phyloP scores from a whole-genome alignment of 495 filamentous ascomycete species.

The Thermothielavioides terrestris region DNA sequence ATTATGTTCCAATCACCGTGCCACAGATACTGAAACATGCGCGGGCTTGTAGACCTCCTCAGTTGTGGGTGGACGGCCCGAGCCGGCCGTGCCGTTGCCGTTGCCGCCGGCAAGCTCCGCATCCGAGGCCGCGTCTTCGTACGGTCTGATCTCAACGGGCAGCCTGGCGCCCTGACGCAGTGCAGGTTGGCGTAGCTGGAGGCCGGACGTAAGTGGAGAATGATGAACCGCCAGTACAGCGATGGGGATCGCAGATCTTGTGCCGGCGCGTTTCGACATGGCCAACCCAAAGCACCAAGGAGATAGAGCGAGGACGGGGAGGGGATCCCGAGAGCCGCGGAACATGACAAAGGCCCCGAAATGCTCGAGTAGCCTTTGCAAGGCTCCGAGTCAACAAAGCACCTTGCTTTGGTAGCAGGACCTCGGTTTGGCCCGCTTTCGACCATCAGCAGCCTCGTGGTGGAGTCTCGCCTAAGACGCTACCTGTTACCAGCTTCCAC shows the following conservation, averaged over 20 bases:
- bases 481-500: neutral
- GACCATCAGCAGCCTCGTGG: neutral
- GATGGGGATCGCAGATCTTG: slow-evolving; percentile 3
- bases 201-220: slow-evolving; percentile 47
- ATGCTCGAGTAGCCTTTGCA: too few relatives aligned
- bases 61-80: neutral
- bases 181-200: slow-evolving; percentile 59
- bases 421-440: neutral
- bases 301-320: too few relatives aligned
- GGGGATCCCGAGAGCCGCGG: too few relatives aligned
- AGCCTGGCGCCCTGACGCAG: slow-evolving; percentile 55
- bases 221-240: neutral
- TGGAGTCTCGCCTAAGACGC: neutral
- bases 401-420: too few relatives aligned
- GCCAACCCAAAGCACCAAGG: neutral
- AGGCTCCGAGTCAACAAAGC: too few relatives aligned
- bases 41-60: slow-evolving; percentile 37
- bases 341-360: too few relatives aligned
- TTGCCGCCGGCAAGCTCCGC: neutral
- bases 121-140: slow-evolving; percentile 13
- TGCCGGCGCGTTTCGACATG: neutral
- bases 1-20: too few relatives aligned
- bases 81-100: neutral
- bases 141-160: slow-evolving; percentile 47
- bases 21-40: slow-evolving; percentile 67